Evolutionary conservation across 2,329 filamentous ascomycete genomes (phyloP), one percentile per base, ranked within the genome.

Genomic region (Curvularia sp.): DNA sequence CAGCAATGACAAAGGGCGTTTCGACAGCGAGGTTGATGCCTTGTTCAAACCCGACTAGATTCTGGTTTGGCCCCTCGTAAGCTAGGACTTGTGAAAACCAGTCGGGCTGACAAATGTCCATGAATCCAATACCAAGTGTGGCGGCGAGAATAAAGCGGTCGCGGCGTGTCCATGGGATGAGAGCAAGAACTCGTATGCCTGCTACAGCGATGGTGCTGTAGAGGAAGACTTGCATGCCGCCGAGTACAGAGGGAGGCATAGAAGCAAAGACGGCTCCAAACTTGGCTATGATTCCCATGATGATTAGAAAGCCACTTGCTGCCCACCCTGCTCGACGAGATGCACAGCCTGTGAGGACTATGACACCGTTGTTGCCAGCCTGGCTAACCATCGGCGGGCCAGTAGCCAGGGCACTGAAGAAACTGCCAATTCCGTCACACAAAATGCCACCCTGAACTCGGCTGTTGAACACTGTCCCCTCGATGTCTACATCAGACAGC

Each of bases 1-100:
- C 78, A 4, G 79, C 78, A 49, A 81, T 72, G 55, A 80, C 79
- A 57, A 79, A 79, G 0, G 75, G 78, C 8, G 77, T 79, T 65
- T 80, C 72, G 5, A 80, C 75, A 39, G 77, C 76, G 28, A 79
- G 56, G 58, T 78, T 79, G 42, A 78, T 59, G 0, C 77, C 77
- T 56, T 79, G 78, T 57, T 78, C 74, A 59, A 80, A 79, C 6
- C 76, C 79, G 4, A 73, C 65, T 33, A 79, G 66, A 43, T 73
- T 73, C 30, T 73, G 66, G 63, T 78, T 79, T 2, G 64, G 48
- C 0, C 77, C 76, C 39, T 62, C 67, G 52, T 80, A 80, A 41
- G 74, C 70, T 52, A 80, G 57, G 31, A 80, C 75, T 39, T 74
- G 70, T 43, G 61, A 55, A 60, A 80, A 78, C 79, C 78, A 78